Evolutionary conservation across 768 basidiomycete genomes (phyloP).

Genomic region (Leccinum barrowsii): DNA sequence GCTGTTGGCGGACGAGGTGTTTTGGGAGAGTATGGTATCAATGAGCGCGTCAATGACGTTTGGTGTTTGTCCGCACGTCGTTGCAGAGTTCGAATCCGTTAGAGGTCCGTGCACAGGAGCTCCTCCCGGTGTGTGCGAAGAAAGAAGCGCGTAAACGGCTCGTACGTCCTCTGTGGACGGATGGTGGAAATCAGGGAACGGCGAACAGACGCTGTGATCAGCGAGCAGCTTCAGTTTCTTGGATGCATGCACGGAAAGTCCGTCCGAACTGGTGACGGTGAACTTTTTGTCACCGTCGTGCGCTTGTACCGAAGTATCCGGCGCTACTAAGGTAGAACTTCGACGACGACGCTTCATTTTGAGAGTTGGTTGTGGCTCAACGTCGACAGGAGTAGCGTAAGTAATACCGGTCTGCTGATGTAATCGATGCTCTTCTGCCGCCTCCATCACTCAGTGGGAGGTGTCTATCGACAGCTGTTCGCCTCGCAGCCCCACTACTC

Average conservation of each 20-base stretch:
- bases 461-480: too few relatives aligned
- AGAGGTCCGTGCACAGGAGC: conserved; percentile 25
- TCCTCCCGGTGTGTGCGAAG: conserved; percentile 34
- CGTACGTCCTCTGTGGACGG: conserved; percentile 38
- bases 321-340: background rate
- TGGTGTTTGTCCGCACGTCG: conserved; percentile 44
- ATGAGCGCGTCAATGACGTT: conserved; percentile 60
- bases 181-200: conserved; percentile 24
- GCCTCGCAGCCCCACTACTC: too few relatives aligned
- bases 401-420: too few relatives aligned
- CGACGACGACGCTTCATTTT: background rate
- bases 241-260: background rate
- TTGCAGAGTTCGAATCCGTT: conserved; percentile 27
- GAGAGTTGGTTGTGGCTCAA: background rate
- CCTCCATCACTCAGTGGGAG: too few relatives aligned
- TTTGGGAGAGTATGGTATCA: conserved; percentile 58
- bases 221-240: background rate
- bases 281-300: background rate
- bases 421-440: too few relatives aligned
- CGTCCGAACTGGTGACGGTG: background rate
- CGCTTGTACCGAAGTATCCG: background rate
- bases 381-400: too few relatives aligned
- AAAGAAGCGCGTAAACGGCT: conserved; percentile 32
- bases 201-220: background rate
- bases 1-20: conserved; percentile 50